Conservation (phyloP, 257 asterid species). For the Osmanthus fragrans region DNA sequence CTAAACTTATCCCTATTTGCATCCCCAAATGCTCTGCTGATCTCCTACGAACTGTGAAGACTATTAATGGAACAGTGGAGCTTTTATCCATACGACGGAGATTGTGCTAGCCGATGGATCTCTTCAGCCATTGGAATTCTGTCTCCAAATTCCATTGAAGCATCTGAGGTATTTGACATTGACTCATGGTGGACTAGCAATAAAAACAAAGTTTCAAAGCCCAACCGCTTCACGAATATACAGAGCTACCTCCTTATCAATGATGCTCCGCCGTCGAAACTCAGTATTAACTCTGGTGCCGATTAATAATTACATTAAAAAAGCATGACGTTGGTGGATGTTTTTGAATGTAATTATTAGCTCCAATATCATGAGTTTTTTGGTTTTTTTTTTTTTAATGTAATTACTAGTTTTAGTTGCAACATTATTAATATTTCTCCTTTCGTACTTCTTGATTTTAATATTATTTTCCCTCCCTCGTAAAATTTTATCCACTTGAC, state of each 20-base stretch:
- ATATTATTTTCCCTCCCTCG: too few relatives aligned
- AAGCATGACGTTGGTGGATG: too few relatives aligned
- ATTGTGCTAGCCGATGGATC: slow-evolving; percentile 53
- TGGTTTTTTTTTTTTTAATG: too few relatives aligned
- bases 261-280: slow-evolving; percentile 3
- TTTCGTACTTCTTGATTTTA: too few relatives aligned
- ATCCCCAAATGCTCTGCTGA: too few relatives aligned
- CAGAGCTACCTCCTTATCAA: background rate
- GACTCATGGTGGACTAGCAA: slow-evolving; percentile 6
- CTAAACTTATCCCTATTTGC: too few relatives aligned
- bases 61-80: slow-evolving; percentile 36
- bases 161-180: slow-evolving; percentile 8
- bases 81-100: slow-evolving; percentile 37
- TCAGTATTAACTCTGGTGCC: background rate
- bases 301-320: background rate
- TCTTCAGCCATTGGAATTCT: slow-evolving; percentile 26
- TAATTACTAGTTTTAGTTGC: too few relatives aligned
- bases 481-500: too few relatives aligned
- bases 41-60: slow-evolving; percentile 32
- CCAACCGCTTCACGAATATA: slow-evolving; percentile 28
- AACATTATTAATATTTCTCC: too few relatives aligned
- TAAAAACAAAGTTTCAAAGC: slow-evolving; percentile 10
- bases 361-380: too few relatives aligned
- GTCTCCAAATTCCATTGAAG: slow-evolving; percentile 17
- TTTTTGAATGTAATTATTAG: too few relatives aligned